phyloP scores from a whole-genome alignment of 208 protist genomes.

The Angomonas ambiguus region DNA sequence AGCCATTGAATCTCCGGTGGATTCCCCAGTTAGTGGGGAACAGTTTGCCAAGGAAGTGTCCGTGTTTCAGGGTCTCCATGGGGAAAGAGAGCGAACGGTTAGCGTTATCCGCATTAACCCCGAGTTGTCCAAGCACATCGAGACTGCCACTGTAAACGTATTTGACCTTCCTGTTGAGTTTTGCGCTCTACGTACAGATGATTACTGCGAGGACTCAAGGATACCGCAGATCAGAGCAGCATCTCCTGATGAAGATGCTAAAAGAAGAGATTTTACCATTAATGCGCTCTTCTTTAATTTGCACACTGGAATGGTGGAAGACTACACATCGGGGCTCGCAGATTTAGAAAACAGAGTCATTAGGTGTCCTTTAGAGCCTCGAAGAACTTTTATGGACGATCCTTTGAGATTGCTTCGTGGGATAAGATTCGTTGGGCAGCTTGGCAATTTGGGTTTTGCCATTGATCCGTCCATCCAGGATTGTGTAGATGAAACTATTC shows the following conservation, averaged over 20 bases:
- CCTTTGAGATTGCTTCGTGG: conserved; percentile 92
- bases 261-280: conserved; percentile 97
- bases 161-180: conserved; percentile 93
- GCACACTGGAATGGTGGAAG: conserved; percentile 91
- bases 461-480: conserved; percentile 54
- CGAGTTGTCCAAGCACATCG: conserved; percentile 97
- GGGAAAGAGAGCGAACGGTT: conserved; percentile 51
- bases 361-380: conserved; percentile 86
- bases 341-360: conserved; percentile 85
- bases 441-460: conserved; percentile 78
- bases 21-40: conserved; percentile 44
- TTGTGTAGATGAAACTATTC: conserved; percentile 46
- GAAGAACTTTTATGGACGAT: conserved; percentile 89
- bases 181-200: conserved; percentile 93
- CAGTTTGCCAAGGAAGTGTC: conserved; percentile 89
- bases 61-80: conserved; percentile 54
- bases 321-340: conserved; percentile 91
- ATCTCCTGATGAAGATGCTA: conserved; percentile 92
- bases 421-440: conserved; percentile 89
- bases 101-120: conserved; percentile 95
- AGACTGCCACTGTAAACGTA: conserved; percentile 94
- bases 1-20: conserved; percentile 83
- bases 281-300: conserved; percentile 99
- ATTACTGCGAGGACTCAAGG: conserved; percentile 86
- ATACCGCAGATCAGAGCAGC: conserved; percentile 88